Evolutionary conservation across 2,329 filamentous ascomycete genomes (phyloP).

Genomic region (Stromatinia cepivora): DNA sequence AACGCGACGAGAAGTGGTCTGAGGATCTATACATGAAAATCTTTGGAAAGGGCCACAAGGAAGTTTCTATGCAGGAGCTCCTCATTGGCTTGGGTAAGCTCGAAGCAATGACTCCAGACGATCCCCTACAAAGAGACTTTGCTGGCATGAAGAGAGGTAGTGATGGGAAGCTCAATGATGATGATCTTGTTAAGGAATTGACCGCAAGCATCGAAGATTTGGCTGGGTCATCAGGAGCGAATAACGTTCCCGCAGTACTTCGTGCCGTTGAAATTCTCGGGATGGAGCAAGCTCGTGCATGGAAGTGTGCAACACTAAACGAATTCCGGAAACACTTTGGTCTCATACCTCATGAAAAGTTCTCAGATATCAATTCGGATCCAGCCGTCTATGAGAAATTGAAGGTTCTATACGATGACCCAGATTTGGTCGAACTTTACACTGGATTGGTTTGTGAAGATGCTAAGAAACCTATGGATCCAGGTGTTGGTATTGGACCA

Average conservation of each 20-base stretch:
- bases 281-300: conserved; percentile 72
- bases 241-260: conserved; percentile 73
- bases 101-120: conserved; percentile 58
- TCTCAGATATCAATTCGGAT: conserved; percentile 80
- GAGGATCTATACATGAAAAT: conserved; percentile 52
- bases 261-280: conserved; percentile 75
- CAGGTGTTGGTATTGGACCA: conserved; percentile 52
- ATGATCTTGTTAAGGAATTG: conserved; percentile 73
- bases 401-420: conserved; percentile 64
- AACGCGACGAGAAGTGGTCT: conserved; percentile 80
- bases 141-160: conserved; percentile 61
- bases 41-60: conserved; percentile 23
- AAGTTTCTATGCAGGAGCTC: conserved; percentile 56
- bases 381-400: conserved; percentile 66
- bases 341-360: conserved; percentile 70
- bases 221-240: conserved; percentile 66
- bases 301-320: conserved; percentile 72
- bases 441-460: conserved; percentile 63
- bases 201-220: conserved; percentile 69
- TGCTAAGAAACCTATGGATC: conserved; percentile 49
- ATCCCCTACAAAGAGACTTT: conserved; percentile 69
- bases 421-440: conserved; percentile 62
- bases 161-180: conserved; percentile 69
- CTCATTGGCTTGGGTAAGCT: conserved; percentile 63
- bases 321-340: conserved; percentile 83